Evolutionary conservation across 768 basidiomycete species (phyloP).

Genomic region (Pleurotus giganteus): DNA sequence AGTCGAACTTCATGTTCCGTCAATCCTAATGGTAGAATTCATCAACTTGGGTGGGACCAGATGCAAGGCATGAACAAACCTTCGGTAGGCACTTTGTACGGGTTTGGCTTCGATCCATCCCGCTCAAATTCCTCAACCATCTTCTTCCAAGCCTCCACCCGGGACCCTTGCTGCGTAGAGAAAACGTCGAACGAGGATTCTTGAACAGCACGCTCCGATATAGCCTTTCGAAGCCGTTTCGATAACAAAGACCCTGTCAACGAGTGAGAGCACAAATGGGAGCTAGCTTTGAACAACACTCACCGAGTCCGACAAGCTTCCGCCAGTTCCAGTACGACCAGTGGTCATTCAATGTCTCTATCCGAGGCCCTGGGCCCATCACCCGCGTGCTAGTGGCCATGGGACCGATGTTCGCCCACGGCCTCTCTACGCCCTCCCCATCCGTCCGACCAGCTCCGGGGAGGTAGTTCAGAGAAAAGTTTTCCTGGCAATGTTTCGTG

Average conservation of each 20-base stretch:
- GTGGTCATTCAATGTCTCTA: slow-evolving; percentile 24
- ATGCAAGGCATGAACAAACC: background rate
- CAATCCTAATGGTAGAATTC: background rate
- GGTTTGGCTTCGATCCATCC: slow-evolving; percentile 2
- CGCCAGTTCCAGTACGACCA: slow-evolving; percentile 26
- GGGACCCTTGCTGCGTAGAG: background rate
- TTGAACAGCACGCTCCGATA: background rate
- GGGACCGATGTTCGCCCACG: slow-evolving; percentile 27
- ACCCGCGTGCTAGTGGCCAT: slow-evolving; percentile 27
- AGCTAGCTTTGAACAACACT: too few relatives aligned
- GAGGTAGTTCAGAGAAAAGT: slow-evolving; percentile 21
- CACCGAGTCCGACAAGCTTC: slow-evolving; percentile 22
- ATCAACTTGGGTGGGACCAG: background rate
- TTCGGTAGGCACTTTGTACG: background rate
- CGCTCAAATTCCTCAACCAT: background rate
- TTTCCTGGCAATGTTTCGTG: slow-evolving; percentile 18
- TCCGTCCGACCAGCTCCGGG: slow-evolving; percentile 27
- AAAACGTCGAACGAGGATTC: background rate
- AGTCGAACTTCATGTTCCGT: background rate
- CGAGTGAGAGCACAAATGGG: background rate
- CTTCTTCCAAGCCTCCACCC: background rate
- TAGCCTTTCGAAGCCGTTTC: background rate
- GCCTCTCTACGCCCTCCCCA: slow-evolving; percentile 32
- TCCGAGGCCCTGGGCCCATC: slow-evolving; percentile 32
- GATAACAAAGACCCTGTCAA: background rate